Evolutionary conservation across 2,329 filamentous ascomycete genomes (phyloP), one percentile per base, ranked within the genome.

Genomic region (Domatiomyces globalis): DNA sequence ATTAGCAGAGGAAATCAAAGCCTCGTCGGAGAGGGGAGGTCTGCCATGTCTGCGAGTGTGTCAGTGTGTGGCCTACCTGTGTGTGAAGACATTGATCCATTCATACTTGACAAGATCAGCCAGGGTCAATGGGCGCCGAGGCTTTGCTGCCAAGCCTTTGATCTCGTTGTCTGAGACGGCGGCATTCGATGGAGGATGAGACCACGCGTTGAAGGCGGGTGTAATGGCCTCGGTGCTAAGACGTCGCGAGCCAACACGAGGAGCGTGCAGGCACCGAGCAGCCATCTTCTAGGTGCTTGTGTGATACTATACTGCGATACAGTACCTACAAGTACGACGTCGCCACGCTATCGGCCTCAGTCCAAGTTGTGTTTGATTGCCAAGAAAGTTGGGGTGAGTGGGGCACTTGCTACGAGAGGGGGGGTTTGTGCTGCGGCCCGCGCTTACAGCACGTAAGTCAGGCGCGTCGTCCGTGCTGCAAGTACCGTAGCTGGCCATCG

Each of bases 1-100:
- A 71, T 95, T 95, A 56, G 92, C 92, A 1, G 89, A 95, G 39
- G 84, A 81, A 61, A 95, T 81, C 51, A 98, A 79, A 19, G 87
- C 85, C 42, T 83, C 75, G 51, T 83, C 79, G 2, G 85, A 85
- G 49, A 96, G 78, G 0, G 92, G 89, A 29, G 90, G 90, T 5
- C 85, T 82, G 54, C 92, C 92, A 69, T 83, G 78, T 65, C 78
- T 60, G 50, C 12, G 49, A 10, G 5, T 49, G 15, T 29, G 49
- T 60, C 50, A 53, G 51, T 58, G 42, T 49, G 49, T 18, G 18
- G 20, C 1, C 36, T 25, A 33, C 49, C 18, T n/a, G 29, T 27
- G 5, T 5, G 25, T 50, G 25, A 27, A 20, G 27, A 7, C 15
- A 2, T 22, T 29, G 6, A 33, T n/a, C 39, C 9, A 48, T 25